These are phyloP conservation scores for Gentiana macrophylla DNA, from an alignment of 257 asterid species.

Conservation along the genomic window DNA sequence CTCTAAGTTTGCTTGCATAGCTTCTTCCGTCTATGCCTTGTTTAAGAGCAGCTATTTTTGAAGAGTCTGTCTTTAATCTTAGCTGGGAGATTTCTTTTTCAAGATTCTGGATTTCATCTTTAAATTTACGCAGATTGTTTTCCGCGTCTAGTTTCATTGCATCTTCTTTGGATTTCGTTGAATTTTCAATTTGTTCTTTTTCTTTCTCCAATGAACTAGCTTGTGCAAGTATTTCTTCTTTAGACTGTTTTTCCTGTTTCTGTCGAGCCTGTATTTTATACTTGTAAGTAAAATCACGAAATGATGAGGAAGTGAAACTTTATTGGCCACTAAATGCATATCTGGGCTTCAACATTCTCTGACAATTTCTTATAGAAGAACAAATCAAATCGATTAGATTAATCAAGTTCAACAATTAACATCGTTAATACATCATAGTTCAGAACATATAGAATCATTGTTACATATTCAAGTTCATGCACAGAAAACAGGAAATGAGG, in stretches of 20 bases:
- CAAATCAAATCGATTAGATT: too few relatives aligned
- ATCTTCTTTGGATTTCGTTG: slow-evolving; percentile 66
- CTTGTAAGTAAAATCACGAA: too few relatives aligned
- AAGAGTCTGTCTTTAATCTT: slow-evolving; percentile 62
- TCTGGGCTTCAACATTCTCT: too few relatives aligned
- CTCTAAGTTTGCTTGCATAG: slow-evolving; percentile 46
- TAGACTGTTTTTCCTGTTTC: slow-evolving; percentile 49
- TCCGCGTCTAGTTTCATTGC: slow-evolving; percentile 55
- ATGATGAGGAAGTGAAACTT: too few relatives aligned
- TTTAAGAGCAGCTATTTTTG: slow-evolving; percentile 77
- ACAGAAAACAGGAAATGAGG: too few relatives aligned
- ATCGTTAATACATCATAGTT: too few relatives aligned
- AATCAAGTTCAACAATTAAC: too few relatives aligned
- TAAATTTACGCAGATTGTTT: slow-evolving; percentile 51
- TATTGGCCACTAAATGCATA: too few relatives aligned
- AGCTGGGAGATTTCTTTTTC: slow-evolving; percentile 69
- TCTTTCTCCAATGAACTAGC: slow-evolving; percentile 46
- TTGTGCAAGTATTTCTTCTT: slow-evolving; percentile 46
- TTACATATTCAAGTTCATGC: too few relatives aligned
- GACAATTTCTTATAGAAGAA: too few relatives aligned
- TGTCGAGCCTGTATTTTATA: slow-evolving; percentile 46
- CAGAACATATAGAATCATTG: too few relatives aligned
- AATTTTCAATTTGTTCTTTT: slow-evolving; percentile 58
- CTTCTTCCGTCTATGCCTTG: slow-evolving; percentile 71
- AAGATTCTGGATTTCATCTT: slow-evolving; percentile 59